These are phyloP conservation scores for Gracilaria gracilis DNA, from an alignment of 23 red algal species.

Conservation along the genomic window DNA sequence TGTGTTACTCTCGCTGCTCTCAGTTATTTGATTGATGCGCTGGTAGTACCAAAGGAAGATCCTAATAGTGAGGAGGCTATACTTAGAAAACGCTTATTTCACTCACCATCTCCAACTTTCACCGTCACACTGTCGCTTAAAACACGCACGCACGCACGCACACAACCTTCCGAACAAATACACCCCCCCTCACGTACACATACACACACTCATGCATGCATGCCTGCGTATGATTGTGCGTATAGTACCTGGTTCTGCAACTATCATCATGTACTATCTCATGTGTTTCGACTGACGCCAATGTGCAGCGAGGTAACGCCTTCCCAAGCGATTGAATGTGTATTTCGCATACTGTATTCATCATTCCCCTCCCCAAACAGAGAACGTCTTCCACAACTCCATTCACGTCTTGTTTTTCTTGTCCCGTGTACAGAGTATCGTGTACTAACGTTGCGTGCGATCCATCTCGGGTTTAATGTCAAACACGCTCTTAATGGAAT, in stretches of 20 bases:
- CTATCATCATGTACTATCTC: neutral
- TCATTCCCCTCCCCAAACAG: neutral
- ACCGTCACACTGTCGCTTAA: neutral
- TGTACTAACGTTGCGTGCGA: neutral
- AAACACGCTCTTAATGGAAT: constrained; percentile 20
- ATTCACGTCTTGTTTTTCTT: neutral
- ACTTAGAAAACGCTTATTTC: constrained; percentile 60
- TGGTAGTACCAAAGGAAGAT: constrained; percentile 33
- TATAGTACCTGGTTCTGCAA: neutral
- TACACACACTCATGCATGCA: neutral
- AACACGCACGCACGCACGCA: neutral
- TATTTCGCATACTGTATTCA: neutral
- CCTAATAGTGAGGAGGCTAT: constrained; percentile 62
- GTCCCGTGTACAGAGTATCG: neutral
- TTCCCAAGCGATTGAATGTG: too few relatives aligned
- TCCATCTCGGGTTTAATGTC: constrained; percentile 8
- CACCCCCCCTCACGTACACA: neutral
- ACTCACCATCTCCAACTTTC: neutral
- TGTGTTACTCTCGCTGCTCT: constrained; percentile 91
- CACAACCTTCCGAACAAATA: too few relatives aligned
- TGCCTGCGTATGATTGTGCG: neutral
- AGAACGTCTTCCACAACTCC: too few relatives aligned
- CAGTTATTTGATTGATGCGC: constrained; percentile 81
- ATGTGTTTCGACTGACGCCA: too few relatives aligned
- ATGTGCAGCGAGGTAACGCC: too few relatives aligned